A percentile compares a stretch with the other conserved stretches of the same genome.
Evolutionary conservation across 1,139 yeast genomes (phyloP).

Genomic region (Candida frijolesensis): DNA sequence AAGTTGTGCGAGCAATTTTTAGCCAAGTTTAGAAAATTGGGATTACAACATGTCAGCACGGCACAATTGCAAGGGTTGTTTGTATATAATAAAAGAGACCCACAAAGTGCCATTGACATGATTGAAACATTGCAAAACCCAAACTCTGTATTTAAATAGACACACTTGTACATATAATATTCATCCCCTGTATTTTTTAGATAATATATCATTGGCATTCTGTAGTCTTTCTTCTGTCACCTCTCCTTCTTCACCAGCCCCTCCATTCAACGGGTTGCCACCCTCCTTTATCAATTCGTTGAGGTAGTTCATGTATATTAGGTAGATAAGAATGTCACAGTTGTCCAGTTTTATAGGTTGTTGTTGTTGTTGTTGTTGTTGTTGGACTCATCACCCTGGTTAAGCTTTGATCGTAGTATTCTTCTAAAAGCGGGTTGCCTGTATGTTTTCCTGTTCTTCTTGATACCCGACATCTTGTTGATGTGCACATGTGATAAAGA

Average conservation of each 20-base stretch:
- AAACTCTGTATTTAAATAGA: conserved; percentile 28
- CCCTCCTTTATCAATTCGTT: conserved; percentile 31
- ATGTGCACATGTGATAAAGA: not conserved
- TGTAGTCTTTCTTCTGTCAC: conserved; percentile 18
- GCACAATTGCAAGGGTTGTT: conserved; percentile 96
- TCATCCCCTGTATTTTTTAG: conserved; percentile 33
- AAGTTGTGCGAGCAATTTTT: conserved; percentile 68
- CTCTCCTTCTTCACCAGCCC: conserved; percentile 14
- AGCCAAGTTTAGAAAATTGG: conserved; percentile 48
- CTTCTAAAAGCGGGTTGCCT: conserved; percentile 23
- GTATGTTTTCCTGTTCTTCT: conserved; percentile 21
- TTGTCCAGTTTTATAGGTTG: conserved; percentile 36
- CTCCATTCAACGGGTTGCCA: conserved; percentile 10
- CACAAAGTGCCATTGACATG: conserved; percentile 73
- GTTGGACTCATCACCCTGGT: conserved; percentile 3
- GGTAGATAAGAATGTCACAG: conserved; percentile 46
- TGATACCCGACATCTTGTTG: conserved; percentile 10
- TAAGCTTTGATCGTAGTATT: conserved; percentile 15
- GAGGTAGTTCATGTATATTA: conserved; percentile 51
- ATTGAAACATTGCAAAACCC: conserved; percentile 46
- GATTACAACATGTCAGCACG: conserved; percentile 68
- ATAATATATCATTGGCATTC: conserved; percentile 23
- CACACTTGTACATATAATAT: conserved; percentile 8
- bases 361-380: not conserved
- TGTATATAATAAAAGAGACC: conserved; percentile 87